Evolutionary conservation across 108 stramenopile species (phyloP).

Genomic region (Cyclotella cryptica): DNA sequence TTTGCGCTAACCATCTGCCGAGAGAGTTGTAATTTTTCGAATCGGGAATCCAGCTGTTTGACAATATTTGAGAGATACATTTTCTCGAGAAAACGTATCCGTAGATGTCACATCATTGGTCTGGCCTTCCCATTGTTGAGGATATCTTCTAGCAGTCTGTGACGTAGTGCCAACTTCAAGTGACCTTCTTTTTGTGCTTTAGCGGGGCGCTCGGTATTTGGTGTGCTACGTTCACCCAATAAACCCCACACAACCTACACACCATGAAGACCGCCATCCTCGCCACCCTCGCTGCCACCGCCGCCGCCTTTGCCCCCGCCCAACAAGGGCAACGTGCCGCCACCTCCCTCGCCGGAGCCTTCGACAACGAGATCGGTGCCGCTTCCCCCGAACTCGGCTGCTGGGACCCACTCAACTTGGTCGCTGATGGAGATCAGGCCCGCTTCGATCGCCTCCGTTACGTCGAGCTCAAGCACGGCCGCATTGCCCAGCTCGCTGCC

Average conservation of each 20-base stretch:
- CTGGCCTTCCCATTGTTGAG: slow-evolving; percentile 2
- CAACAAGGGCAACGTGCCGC: slow-evolving; percentile 9
- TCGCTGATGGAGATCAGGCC: slow-evolving; percentile 59
- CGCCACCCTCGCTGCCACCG: slow-evolving; percentile 46
- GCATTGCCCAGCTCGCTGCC: slow-evolving; percentile 69
- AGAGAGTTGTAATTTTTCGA: no score
- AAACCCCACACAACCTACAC: neutral
- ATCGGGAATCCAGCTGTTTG: no score
- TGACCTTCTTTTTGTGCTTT: neutral
- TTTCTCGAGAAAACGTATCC: neutral
- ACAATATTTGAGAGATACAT: neutral
- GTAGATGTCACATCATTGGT: neutral
- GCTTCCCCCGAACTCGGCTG: slow-evolving; percentile 57
- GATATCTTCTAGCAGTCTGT: neutral
- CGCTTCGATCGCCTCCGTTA: slow-evolving; percentile 57
- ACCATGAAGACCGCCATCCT: slow-evolving; percentile 59
- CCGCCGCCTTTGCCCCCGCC: slow-evolving; percentile 54
- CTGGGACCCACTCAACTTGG: slow-evolving; percentile 57
- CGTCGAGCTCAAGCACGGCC: slow-evolving; percentile 76
- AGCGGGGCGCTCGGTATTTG: no score
- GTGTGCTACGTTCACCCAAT: neutral
- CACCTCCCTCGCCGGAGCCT: slow-evolving; percentile 47
- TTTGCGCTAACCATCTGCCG: no score
- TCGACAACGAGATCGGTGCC: slow-evolving; percentile 55
- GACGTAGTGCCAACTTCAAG: neutral